phyloP scores from a whole-genome alignment of 306 rosid species.

The Parietaria judaica region DNA sequence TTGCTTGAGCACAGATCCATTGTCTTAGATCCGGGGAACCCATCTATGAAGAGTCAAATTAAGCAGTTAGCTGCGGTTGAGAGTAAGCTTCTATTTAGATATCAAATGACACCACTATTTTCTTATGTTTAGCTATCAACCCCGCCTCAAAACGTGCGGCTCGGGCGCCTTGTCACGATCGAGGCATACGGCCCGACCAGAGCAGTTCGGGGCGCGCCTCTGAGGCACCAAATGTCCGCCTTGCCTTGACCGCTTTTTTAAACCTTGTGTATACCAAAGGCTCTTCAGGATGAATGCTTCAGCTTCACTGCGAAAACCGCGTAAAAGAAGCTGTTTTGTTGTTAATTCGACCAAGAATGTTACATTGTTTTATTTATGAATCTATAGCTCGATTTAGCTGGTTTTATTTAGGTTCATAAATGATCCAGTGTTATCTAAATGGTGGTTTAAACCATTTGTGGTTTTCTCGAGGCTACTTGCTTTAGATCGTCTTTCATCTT shows the following conservation, averaged over 20 bases:
- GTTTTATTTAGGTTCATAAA: no score
- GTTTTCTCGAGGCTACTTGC: not conserved
- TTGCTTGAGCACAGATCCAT: conserved; percentile 57
- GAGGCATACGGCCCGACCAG: no score
- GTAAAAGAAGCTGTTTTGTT: not conserved
- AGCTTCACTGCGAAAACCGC: not conserved
- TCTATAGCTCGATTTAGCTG: not conserved
- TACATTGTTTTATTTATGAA: not conserved
- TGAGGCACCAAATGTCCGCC: no score
- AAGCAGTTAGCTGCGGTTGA: conserved; percentile 66
- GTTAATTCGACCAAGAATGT: not conserved
- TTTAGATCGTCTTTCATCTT: not conserved
- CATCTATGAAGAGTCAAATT: conserved; percentile 59
- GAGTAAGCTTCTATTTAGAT: conserved; percentile 31
- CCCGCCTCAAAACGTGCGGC: no score
- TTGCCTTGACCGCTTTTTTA: no score
- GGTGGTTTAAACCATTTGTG: not conserved
- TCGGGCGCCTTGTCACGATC: no score
- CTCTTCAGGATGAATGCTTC: not conserved
- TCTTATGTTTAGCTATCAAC: no score
- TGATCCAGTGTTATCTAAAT: not conserved
- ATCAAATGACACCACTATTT: conserved; percentile 2
- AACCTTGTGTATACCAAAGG: no score
- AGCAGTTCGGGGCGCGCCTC: no score
- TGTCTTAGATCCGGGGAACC: conserved; percentile 80